A percentile compares a stretch with the other conserved stretches of the same genome.
Evolutionary conservation across 257 asterid genomes (phyloP).

Genomic region (Forsythia suspensa): DNA sequence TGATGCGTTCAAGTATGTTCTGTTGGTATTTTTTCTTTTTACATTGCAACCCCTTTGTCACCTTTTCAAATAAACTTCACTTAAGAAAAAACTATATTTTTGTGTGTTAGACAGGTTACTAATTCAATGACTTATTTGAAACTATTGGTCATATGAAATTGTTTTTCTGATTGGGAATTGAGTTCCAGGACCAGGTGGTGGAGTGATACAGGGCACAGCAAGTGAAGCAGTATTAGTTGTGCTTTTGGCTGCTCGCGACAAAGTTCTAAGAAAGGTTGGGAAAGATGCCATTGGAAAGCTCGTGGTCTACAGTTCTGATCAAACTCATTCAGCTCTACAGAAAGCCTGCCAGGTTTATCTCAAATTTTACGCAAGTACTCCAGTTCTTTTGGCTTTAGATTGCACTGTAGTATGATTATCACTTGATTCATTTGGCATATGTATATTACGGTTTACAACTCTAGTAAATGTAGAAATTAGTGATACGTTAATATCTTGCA

Average conservation of each 20-base stretch:
- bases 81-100: neutral
- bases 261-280: constrained; percentile 62
- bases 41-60: no score
- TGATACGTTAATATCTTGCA: neutral
- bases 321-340: constrained; percentile 73
- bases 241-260: constrained; percentile 92
- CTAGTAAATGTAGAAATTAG: constrained; percentile 1
- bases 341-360: constrained; percentile 87
- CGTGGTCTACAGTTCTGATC: constrained; percentile 82
- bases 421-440: neutral
- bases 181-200: constrained; percentile 79
- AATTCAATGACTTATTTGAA: neutral
- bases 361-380: constrained; percentile 6
- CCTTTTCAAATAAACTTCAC: neutral
- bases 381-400: neutral
- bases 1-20: no score
- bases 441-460: neutral
- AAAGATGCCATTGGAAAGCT: constrained; percentile 70
- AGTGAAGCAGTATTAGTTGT: constrained; percentile 92
- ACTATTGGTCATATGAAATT: constrained; percentile 14
- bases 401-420: no score
- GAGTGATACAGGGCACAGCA: constrained; percentile 92
- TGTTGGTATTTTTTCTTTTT: no score
- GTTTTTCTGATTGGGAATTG: constrained; percentile 24
- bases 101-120: neutral